These are phyloP conservation scores for Nematodospora anomalae DNA, from an alignment of 1,139 yeast genomes.

Conservation along the genomic window DNA sequence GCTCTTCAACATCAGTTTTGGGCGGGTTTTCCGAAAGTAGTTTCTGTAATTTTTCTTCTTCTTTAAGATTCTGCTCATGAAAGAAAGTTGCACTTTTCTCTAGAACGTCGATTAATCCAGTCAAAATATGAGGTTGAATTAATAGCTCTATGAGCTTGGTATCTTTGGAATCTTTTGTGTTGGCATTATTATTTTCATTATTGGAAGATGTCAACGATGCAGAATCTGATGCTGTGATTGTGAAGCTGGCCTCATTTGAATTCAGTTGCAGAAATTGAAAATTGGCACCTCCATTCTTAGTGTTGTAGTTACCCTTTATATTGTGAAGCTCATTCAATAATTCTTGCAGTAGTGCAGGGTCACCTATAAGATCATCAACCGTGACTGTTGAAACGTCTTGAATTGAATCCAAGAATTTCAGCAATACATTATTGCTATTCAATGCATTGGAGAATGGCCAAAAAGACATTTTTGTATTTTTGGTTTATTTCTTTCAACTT, in stretches of 20 bases:
- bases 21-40: constrained; percentile 13
- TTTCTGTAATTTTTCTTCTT: constrained; percentile 21
- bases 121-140: constrained; percentile 47
- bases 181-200: constrained; percentile 25
- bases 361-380: constrained; percentile 37
- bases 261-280: constrained; percentile 34
- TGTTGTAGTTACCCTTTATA: constrained; percentile 38
- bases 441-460: constrained; percentile 50
- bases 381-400: constrained; percentile 35
- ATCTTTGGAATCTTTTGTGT: constrained; percentile 39
- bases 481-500: background rate
- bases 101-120: constrained; percentile 40
- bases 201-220: constrained; percentile 42
- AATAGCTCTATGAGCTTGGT: constrained; percentile 44
- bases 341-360: constrained; percentile 40
- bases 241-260: background rate
- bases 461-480: constrained; percentile 36
- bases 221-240: constrained; percentile 23
- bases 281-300: constrained; percentile 26
- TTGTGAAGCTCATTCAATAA: constrained; percentile 41
- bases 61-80: constrained; percentile 29
- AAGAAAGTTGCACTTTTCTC: constrained; percentile 42
- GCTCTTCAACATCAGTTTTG: constrained; percentile 13
- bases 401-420: constrained; percentile 42
- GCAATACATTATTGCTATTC: constrained; percentile 42